Conservation (phyloP, 495 filamentous ascomycete genomes). For the Eremomyces bilateralis region DNA sequence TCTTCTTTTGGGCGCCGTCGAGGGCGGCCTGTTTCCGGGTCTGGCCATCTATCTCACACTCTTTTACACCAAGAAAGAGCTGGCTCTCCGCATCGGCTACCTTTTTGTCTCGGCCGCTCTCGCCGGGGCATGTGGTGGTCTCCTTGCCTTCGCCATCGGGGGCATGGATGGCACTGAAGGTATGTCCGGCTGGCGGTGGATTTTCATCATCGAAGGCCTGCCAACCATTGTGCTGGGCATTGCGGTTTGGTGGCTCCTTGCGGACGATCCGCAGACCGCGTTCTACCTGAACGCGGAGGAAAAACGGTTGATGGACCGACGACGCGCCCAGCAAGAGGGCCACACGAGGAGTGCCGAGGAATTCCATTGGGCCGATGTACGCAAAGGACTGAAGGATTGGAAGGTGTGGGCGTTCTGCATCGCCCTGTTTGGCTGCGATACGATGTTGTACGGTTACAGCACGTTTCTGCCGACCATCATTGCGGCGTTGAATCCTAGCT, state of each 20-base stretch:
- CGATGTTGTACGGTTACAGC: slow-evolving; percentile 56
- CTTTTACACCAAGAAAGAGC: slow-evolving; percentile 38
- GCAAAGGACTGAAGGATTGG: slow-evolving; percentile 34
- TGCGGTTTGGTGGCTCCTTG: slow-evolving; percentile 36
- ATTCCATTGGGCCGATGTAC: slow-evolving; percentile 34
- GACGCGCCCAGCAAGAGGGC: slow-evolving; percentile 24
- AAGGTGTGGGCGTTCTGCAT: slow-evolving; percentile 42
- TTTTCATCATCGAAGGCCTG: slow-evolving; percentile 52
- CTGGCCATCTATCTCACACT: slow-evolving; percentile 29
- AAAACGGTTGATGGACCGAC: slow-evolving; percentile 7
- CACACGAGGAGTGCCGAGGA: slow-evolving; percentile 36
- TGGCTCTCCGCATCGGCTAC: slow-evolving; percentile 53
- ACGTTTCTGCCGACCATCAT: slow-evolving; percentile 69
- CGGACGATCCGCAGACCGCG: slow-evolving; percentile 33
- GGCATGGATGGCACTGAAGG: slow-evolving; percentile 45
- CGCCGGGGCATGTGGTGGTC: slow-evolving; percentile 53
- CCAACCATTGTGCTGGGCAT: slow-evolving; percentile 43
- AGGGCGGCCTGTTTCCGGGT: slow-evolving; percentile 46
- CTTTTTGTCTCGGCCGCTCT: slow-evolving; percentile 58
- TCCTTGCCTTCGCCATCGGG: slow-evolving; percentile 53
- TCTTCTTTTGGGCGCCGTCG: slow-evolving; percentile 31
- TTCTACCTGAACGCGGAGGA: slow-evolving; percentile 15
- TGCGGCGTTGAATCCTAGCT: slow-evolving; percentile 33
- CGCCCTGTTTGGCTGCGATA: slow-evolving; percentile 46
- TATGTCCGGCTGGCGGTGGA: slow-evolving; percentile 41